These are phyloP conservation scores for Drechslera avenae DNA, from an alignment of 2,329 filamentous ascomycete genomes.

Conservation along the genomic window DNA sequence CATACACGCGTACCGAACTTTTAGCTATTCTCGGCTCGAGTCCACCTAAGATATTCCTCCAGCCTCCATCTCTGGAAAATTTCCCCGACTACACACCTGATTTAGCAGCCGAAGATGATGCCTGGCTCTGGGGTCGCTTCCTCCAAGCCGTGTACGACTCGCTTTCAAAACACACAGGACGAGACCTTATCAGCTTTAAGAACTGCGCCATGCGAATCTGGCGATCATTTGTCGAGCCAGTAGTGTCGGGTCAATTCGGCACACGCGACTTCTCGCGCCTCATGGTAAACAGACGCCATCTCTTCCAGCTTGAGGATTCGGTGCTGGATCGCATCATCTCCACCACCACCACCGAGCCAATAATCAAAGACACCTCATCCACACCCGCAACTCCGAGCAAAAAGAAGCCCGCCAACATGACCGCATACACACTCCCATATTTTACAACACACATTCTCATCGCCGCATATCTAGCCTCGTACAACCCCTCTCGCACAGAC, in stretches of 20 bases:
- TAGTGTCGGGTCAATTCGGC: conserved; percentile 73
- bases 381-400: conserved; percentile 19
- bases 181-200: conserved; percentile 75
- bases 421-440: conserved; percentile 64
- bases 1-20: conserved; percentile 81
- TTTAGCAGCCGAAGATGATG: conserved; percentile 61
- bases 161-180: conserved; percentile 76
- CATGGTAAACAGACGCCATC: conserved; percentile 69
- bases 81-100: conserved; percentile 53
- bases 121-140: conserved; percentile 80
- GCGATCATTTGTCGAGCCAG: conserved; percentile 80
- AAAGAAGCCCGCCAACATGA: conserved; percentile 24
- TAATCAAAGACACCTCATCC: background rate
- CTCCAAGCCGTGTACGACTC: conserved; percentile 85
- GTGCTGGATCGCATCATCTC: conserved; percentile 66
- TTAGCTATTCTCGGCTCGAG: conserved; percentile 70
- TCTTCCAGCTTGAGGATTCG: conserved; percentile 75
- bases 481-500: conserved; percentile 77
- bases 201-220: conserved; percentile 76
- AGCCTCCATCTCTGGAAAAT: conserved; percentile 48
- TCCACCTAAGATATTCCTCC: conserved; percentile 55
- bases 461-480: conserved; percentile 79
- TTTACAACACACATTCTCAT: conserved; percentile 76
- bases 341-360: background rate
- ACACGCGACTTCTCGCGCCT: conserved; percentile 84